Percentiles rank a stretch among this genome's conserved stretches.
Conservation (phyloP, 805 yeast genomes). For the Metschnikowia lochheadii region DNA sequence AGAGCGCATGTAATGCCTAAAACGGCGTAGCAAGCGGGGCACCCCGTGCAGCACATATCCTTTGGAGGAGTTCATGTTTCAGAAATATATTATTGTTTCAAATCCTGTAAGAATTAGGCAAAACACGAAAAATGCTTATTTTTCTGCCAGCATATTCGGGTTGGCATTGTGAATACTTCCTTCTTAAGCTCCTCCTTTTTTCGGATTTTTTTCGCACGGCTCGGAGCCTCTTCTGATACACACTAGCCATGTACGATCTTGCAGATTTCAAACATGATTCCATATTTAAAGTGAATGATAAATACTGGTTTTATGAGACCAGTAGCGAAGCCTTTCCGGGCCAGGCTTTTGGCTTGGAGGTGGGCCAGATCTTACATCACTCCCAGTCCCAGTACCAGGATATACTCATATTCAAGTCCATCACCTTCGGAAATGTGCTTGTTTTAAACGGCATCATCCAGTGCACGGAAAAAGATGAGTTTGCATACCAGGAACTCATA, state of each 20-base stretch:
- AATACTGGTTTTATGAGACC: conserved; percentile 74
- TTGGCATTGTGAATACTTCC: not conserved
- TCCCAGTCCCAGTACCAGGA: conserved; percentile 75
- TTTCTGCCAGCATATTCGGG: not conserved
- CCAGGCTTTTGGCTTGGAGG: conserved; percentile 69
- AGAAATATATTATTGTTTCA: not conserved
- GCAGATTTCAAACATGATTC: conserved; percentile 23
- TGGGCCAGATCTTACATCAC: conserved; percentile 61
- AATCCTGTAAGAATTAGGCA: not conserved
- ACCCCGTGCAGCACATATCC: not conserved
- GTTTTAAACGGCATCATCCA: conserved; percentile 89
- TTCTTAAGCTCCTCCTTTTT: not conserved
- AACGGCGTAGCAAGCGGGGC: conserved; percentile 1
- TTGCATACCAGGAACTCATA: conserved; percentile 90
- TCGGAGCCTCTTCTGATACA: not conserved
- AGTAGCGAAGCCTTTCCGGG: conserved; percentile 78
- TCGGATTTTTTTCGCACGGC: not conserved
- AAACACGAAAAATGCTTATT: not conserved
- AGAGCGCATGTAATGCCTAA: not conserved
- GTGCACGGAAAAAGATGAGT: conserved; percentile 89
- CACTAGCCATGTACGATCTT: conserved; percentile 6
- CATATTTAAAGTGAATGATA: conserved; percentile 23
- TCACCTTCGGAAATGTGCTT: conserved; percentile 78
- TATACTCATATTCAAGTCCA: conserved; percentile 70
- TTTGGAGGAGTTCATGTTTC: not conserved